Conservation (phyloP, 352 stramenopile genomes). For the Pythium pyrilobum region DNA sequence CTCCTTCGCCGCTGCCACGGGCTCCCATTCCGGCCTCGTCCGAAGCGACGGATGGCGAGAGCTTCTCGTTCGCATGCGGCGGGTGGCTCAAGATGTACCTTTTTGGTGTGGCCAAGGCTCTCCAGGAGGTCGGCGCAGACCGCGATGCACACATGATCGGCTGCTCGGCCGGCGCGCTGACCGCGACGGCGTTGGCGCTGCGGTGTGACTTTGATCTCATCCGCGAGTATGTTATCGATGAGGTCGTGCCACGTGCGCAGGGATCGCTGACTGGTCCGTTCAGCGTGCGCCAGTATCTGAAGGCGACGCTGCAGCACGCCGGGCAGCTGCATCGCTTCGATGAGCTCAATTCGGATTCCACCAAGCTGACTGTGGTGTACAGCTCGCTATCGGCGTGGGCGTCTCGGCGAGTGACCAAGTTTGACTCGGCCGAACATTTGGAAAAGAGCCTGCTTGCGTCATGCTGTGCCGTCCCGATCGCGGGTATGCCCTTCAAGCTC, state of each 20-base stretch:
- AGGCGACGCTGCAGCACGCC: constrained; percentile 30
- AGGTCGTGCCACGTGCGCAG: constrained; percentile 50
- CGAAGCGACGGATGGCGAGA: too few species aligned
- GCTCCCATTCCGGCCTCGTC: too few species aligned
- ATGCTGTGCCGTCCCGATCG: constrained; percentile 76
- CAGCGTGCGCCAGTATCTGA: constrained; percentile 59
- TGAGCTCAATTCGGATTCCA: constrained; percentile 38
- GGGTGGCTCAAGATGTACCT: constrained; percentile 89
- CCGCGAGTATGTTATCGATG: constrained; percentile 47
- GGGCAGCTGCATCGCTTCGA: constrained; percentile 42
- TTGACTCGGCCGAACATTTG: constrained; percentile 61
- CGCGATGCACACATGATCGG: constrained; percentile 59
- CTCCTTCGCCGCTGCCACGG: too few species aligned
- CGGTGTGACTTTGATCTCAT: constrained; percentile 73
- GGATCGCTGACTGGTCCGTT: constrained; percentile 50
- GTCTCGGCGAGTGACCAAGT: constrained; percentile 60
- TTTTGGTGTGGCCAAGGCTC: constrained; percentile 81
- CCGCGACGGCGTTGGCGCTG: constrained; percentile 64
- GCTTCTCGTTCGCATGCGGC: constrained; percentile 84
- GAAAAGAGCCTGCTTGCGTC: constrained; percentile 63
- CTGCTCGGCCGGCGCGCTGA: constrained; percentile 69
- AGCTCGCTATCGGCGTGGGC: constrained; percentile 63
- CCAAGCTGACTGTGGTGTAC: constrained; percentile 61
- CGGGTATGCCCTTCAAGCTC: constrained; percentile 76
- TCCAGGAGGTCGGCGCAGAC: constrained; percentile 71